Base-by-base conservation (phyloP, 2,329 filamentous ascomycete species). In the Pseudopyrenochaeta lycopersici region DNA sequence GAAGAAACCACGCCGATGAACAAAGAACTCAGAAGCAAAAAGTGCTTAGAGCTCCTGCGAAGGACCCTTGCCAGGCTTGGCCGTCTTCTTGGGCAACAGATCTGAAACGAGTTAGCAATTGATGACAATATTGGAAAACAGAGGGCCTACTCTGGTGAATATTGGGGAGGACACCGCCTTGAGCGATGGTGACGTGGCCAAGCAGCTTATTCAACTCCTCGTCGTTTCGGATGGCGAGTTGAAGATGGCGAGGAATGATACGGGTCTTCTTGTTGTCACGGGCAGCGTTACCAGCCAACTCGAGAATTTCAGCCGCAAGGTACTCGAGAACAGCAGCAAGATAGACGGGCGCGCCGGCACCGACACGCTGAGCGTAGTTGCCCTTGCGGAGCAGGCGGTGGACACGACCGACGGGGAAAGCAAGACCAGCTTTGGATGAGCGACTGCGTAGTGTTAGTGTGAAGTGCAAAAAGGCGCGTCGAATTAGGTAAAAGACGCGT, bases 191-290 rank as follows among this genome's bases (percentile, higher is more conserved):
- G 81, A 97, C 92, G 78, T 96, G 92, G 54, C 93, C 93, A 64
- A 97, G 86, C 61, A 96, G 89, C 88, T 97, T 98, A 90, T 98
- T 97, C 90, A 98, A 81, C 83, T 99, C 95, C 87, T 98, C 94
- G 81, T 98, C 94, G 84, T 97, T 97, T 76, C 95, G 90, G 85
- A 99, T 99, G 82, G 95, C 95, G 71, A 99, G 92, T 85, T 99
- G 95, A 42, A 99, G 88, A 82, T 99, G 95, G 81, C 95, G 92
- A 66, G 95, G 95, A 59, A 98, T 99, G 84, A 99, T 99, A 90
- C 95, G 93, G 65, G 94, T 99, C 90, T 98, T 98, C 91, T 99
- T 99, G 89, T 98, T 97, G 84, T 99, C 95, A 73, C 95, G 94
- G 63, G 95, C 95, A 74, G 95, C 95, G 81, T 99, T 99, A 73